Evolutionary conservation across 2,329 filamentous ascomycete species (phyloP).

Genomic region (Eutypella sp.): DNA sequence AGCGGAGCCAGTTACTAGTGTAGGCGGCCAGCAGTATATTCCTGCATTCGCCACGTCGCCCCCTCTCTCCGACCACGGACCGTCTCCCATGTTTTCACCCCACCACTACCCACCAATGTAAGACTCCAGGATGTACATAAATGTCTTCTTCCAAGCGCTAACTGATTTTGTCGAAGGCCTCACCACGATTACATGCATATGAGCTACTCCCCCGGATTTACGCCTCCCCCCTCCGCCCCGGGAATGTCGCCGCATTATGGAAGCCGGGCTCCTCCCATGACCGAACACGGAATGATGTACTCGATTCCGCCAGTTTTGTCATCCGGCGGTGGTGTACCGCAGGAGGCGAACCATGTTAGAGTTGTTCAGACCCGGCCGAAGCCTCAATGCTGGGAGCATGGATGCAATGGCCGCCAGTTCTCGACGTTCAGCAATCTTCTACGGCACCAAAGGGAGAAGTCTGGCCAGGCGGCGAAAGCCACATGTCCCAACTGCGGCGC

Average conservation of each 20-base stretch:
- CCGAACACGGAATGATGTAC: slow-evolving; percentile 40
- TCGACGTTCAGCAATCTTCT: slow-evolving; percentile 94
- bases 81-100: slow-evolving; percentile 22
- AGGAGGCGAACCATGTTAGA: slow-evolving; percentile 51
- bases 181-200: slow-evolving; percentile 39
- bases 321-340: slow-evolving; percentile 27
- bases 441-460: slow-evolving; percentile 90
- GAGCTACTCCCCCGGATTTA: slow-evolving; percentile 36
- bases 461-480: slow-evolving; percentile 82
- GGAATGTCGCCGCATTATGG: slow-evolving; percentile 34
- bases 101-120: slow-evolving; percentile 26
- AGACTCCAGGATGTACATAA: slow-evolving; percentile 1
- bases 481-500: slow-evolving; percentile 87
- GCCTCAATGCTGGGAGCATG: slow-evolving; percentile 95
- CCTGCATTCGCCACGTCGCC: slow-evolving; percentile 43
- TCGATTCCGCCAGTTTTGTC: slow-evolving; percentile 34
- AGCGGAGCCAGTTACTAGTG: slow-evolving; percentile 41
- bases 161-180: slow-evolving; percentile 14
- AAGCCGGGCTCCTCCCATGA: slow-evolving; percentile 35
- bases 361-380: slow-evolving; percentile 78
- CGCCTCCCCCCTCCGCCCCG: slow-evolving; percentile 22
- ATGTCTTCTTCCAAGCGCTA: slow-evolving; percentile 12
- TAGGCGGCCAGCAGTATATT: slow-evolving; percentile 40
- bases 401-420: slow-evolving; percentile 92
- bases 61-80: slow-evolving; percentile 37